phyloP scores from a whole-genome alignment of 2,329 filamentous ascomycete genomes.

The Cordyceps fumosorosea region DNA sequence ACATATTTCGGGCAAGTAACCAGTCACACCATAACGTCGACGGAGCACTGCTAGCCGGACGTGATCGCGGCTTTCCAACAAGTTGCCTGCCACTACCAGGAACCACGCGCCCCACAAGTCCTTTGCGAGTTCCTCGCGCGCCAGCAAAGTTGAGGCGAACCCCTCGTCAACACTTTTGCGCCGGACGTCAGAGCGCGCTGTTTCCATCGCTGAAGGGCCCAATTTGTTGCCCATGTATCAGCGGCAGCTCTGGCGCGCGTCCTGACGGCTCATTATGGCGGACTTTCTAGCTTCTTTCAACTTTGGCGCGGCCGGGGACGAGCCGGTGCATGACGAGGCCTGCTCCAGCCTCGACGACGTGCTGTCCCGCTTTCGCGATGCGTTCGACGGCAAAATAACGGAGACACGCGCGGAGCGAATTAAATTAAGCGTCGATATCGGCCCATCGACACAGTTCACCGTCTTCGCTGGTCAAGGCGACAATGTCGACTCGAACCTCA shows the following conservation, averaged over 20 bases:
- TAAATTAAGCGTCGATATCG: slow-evolving; percentile 40
- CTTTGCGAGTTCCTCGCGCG: background rate
- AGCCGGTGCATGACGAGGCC: slow-evolving; percentile 18
- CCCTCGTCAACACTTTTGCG: slow-evolving; percentile 1
- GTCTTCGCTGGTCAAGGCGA: slow-evolving; percentile 12
- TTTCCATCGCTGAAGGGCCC: background rate
- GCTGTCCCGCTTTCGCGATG: slow-evolving; percentile 34
- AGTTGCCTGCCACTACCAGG: no score
- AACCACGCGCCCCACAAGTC: background rate
- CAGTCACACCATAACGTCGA: no score
- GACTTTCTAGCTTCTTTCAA: slow-evolving; percentile 34
- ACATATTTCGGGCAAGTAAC: no score
- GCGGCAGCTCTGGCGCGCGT: background rate
- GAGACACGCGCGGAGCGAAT: slow-evolving; percentile 45
- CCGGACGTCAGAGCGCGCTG: background rate
- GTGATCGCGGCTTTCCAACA: no score
- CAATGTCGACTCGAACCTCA: slow-evolving; percentile 20
- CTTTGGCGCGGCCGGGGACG: slow-evolving; percentile 20
- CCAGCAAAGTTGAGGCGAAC: background rate
- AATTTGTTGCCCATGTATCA: background rate
- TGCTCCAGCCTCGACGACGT: slow-evolving; percentile 39
- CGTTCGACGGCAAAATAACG: slow-evolving; percentile 37
- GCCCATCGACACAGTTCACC: slow-evolving; percentile 36
- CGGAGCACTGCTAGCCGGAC: no score
- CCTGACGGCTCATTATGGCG: slow-evolving; percentile 21